Evolutionary conservation across 2,329 filamentous ascomycete species (phyloP), one percentile per base, ranked within the genome.

Genomic region (Oidium heveae): DNA sequence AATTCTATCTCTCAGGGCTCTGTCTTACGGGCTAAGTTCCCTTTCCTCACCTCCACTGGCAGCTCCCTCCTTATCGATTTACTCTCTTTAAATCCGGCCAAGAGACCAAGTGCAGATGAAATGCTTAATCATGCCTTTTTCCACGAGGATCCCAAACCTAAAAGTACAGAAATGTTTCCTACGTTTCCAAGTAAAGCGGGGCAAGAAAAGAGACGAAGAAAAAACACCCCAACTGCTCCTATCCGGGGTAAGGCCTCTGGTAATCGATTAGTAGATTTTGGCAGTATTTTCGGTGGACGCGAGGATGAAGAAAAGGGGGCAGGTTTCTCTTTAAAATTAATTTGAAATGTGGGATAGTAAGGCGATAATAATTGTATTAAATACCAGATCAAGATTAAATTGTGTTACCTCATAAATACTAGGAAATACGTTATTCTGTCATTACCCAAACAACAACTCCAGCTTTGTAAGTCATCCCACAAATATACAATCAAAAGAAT

Each of bases 111-210:
- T 1, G 86, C 89, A 0, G 71, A 71, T 52, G 76, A 87, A 57
- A 80, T 93, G 65, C 73, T 96, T 37, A 70, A 74, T 51, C 86
- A 95, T 66, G 72, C 79, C 37, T 98, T 94, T 67, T 98, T 98
- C 67, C 72, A 67, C 18, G 88, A 96, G 68, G 83, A 93, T 61
- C 91, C 91, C 0, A 84, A 84, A 57, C 86, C 88, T 1, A 96
- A 96, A 69, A 80, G 82, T 8, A 83, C 86, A 65, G 83, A 82
- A 62, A 82, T 98, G 80, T 96, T 98, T 65, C 91, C 91, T 2
- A 96, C 91, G 0, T 98, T 96, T 66, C 91, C 91, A 0, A 91
- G 84, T 62, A 95, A 94, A 67, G 91, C 91, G 0, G 86, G 87
- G 1, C 84, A 91, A 71, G 91, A 98, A 71, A 82, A 80, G 63